A percentile compares a stretch with the other conserved stretches of the same genome.
phyloP scores from a whole-genome alignment of 768 basidiomycete genomes.

The Mycena floridula region DNA sequence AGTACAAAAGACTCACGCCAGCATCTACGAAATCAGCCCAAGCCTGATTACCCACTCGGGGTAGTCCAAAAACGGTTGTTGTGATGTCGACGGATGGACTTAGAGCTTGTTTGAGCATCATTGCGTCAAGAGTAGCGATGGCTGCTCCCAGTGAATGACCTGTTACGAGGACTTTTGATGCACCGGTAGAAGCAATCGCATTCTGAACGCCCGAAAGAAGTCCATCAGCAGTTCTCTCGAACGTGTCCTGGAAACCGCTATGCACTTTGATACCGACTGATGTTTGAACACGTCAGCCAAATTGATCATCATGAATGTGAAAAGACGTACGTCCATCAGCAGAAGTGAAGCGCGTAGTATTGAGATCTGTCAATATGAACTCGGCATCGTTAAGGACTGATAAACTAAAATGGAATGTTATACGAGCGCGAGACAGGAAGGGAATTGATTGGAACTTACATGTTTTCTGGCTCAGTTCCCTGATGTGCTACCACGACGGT shows the following conservation, averaged over 20 bases:
- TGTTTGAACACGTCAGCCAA: background rate
- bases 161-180: slow-evolving; percentile 28
- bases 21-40: slow-evolving; percentile 38
- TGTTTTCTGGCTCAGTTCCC: slow-evolving; percentile 27
- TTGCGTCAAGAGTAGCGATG: slow-evolving; percentile 37
- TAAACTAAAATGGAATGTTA: slow-evolving; percentile 12
- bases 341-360: slow-evolving; percentile 24
- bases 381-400: slow-evolving; percentile 30
- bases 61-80: slow-evolving; percentile 35
- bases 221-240: slow-evolving; percentile 29
- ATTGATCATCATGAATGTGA: no score
- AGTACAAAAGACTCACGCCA: slow-evolving; percentile 13
- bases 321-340: slow-evolving; percentile 14
- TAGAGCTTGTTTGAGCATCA: slow-evolving; percentile 32
- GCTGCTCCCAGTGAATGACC: slow-evolving; percentile 42
- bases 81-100: slow-evolving; percentile 24
- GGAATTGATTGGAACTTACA: slow-evolving; percentile 15
- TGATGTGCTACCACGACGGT: slow-evolving; percentile 36
- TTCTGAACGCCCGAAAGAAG: slow-evolving; percentile 23
- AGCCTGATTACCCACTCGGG: slow-evolving; percentile 36
- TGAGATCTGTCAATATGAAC: slow-evolving; percentile 21
- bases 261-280: slow-evolving; percentile 28
- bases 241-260: slow-evolving; percentile 33
- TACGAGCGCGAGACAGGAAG: background rate
- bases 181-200: slow-evolving; percentile 20